Evolutionary conservation across 1,284 basidiomycete species (phyloP).

Genomic region (Vanrija pseudolonga): DNA sequence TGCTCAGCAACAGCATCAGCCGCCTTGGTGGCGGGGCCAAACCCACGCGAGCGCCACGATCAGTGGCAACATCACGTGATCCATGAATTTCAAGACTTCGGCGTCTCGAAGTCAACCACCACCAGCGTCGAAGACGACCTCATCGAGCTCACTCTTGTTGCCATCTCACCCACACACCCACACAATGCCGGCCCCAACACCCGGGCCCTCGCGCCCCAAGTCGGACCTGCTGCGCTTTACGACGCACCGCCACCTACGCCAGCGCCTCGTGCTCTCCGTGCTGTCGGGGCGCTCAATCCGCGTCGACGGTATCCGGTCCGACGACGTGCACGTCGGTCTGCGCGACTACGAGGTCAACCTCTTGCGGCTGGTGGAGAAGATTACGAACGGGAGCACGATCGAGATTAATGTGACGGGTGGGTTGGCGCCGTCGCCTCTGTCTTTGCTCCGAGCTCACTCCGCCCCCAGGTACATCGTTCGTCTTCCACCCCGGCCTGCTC

Average conservation of each 20-base stretch:
- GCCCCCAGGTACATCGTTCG: conserved; percentile 73
- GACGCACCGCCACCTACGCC: conserved; percentile 78
- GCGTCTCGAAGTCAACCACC: too few relatives aligned
- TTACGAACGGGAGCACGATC: conserved; percentile 91
- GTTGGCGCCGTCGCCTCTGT: conserved; percentile 21
- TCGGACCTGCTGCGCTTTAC: conserved; percentile 55
- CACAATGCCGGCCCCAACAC: conserved; percentile 1
- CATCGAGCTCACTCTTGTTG: too few relatives aligned
- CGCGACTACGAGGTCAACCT: conserved; percentile 94
- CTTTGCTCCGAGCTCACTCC: neutral
- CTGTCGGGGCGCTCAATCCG: conserved; percentile 81
- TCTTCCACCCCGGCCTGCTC: conserved; percentile 89
- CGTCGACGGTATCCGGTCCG: conserved; percentile 83
- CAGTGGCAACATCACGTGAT: too few relatives aligned
- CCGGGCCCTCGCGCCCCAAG: conserved; percentile 3
- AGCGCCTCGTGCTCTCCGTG: conserved; percentile 80
- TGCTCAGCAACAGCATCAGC: too few relatives aligned
- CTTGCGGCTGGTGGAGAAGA: conserved; percentile 80
- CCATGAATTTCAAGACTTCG: too few relatives aligned
- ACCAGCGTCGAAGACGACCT: too few relatives aligned
- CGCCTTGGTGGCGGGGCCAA: too few relatives aligned
- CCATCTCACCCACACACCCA: neutral
- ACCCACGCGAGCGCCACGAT: too few relatives aligned
- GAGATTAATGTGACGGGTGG: conserved; percentile 94
- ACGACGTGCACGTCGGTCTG: conserved; percentile 91